Base-by-base conservation (phyloP, 2,329 filamentous ascomycete species). In the Pyrenophora tritici-repentis region DNA sequence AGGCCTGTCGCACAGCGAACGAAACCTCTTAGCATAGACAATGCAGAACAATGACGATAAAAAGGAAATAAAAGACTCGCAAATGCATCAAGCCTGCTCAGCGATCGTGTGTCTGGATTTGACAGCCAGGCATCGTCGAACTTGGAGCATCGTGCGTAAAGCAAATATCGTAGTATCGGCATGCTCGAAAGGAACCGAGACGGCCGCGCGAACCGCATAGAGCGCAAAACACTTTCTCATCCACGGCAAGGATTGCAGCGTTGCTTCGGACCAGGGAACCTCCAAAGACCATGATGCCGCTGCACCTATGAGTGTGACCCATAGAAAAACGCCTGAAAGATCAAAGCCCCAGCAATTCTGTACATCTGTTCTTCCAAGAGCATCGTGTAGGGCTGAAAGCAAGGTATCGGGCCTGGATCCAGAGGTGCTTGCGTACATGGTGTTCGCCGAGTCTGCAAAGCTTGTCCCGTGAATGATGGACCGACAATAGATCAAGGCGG, bases 231-330 rank as follows among this genome's bases (percentile, higher is more conserved):
- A 67, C 36, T 72, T 73, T 16, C 65, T 57, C 6, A 50, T 50
- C 65, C 66, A 70, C 5, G 1, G 55, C 55, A n/a, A 49, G 26
- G 17, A 51, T 32, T 1, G 47, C 43, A 3, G 55, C 39, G 10
- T 17, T 6, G 2, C 60, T 12, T 60, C 50, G 35, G 14, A 40
- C 42, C 34, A 47, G 4, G 42, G 33, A 8, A 46, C 51, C 4
- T 44, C 40, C 17, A 47, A 44, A 12, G 56, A 40, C 62, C 65
- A 67, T 1, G 61, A 56, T 16, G 67, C 68, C 1, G 66, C 60
- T 10, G 65, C 67, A 2, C 70, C 69, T 7, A 71, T 51, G 2
- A 71, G 57, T 40, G 62, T 66, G 8, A 71, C 54, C 69, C 69
- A 73, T 3, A 71, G 39, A 24, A 72, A 66, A 18, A 66, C 62